Evolutionary conservation across 2,329 filamentous ascomycete species (phyloP), one percentile per base, ranked within the genome.

Genomic region (Fragosphaeria purpurea): DNA sequence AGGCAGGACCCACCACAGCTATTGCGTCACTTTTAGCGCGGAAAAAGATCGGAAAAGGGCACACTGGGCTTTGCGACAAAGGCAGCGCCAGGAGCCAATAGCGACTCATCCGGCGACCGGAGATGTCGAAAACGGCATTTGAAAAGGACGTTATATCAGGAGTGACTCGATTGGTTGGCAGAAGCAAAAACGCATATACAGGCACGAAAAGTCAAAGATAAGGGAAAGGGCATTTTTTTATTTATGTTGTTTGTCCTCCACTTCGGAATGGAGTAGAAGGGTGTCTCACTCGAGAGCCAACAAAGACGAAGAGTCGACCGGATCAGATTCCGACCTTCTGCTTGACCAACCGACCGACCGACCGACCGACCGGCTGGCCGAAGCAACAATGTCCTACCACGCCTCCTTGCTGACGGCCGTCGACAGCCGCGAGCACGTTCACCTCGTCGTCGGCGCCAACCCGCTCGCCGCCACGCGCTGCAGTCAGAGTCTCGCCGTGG

Each of bases 381-480:
- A 22, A 22, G 22, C 22, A 22, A 22, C 22, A 2, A 41, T 48
- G 48, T 34, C 47, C 30, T 59, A 57, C 52, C 61, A 62, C 45
- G 64, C 66, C 22, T 75, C 83, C 4, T 74, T 94, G 47, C 80
- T 94, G 45, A 84, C 86, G 44, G 82, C 86, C 46, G 75, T 85
- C 57, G 82, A 89, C 63, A 83, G 81, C 61, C 74, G 74, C 47
- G 76, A 72, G 45, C 85, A 88, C 62, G 67, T 90, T 41, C 93
- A 98, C 65, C 75, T 98, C 52, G 80, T 98, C 60, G 68, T 97
- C 56, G 93, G 93, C 53, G 83, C 85, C 37, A 93, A 90, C 61
- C 82, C 91, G 11, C 77, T 98, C 41, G 91, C 93, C n/a, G 85
- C 85, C 48, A 79, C 88, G 35, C 80, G 93, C 59, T 94, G 87